phyloP scores from a whole-genome alignment of 768 basidiomycete species.

The Kondoa subrosea region DNA sequence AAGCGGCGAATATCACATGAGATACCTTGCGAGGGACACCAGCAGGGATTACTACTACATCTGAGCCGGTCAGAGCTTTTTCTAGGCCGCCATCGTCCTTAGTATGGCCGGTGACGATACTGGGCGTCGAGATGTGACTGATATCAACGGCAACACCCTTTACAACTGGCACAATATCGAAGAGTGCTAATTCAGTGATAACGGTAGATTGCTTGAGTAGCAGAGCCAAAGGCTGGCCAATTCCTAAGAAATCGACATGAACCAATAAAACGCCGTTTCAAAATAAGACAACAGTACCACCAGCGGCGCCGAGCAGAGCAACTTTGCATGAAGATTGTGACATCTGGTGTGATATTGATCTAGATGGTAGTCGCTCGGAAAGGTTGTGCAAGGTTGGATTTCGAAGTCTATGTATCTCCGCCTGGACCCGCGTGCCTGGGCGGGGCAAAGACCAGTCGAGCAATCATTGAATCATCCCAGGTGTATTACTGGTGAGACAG shows the following conservation, averaged over 20 bases:
- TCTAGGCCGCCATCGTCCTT: slow-evolving; percentile 59
- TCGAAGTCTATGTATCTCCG: neutral
- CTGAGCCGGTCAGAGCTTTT: slow-evolving; percentile 65
- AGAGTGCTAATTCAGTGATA: slow-evolving; percentile 68
- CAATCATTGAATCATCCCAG: neutral
- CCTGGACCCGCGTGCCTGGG: neutral
- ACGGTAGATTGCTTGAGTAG: slow-evolving; percentile 71
- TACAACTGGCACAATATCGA: slow-evolving; percentile 69
- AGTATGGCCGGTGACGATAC: slow-evolving; percentile 66
- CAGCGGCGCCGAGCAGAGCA: slow-evolving; percentile 1
- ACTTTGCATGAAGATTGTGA: neutral
- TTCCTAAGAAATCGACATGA: neutral
- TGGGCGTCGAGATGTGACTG: slow-evolving; percentile 71
- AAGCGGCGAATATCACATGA: slow-evolving; percentile 10
- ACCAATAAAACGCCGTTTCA: neutral
- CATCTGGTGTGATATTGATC: neutral
- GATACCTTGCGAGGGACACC: slow-evolving; percentile 76
- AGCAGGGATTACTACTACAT: slow-evolving; percentile 86
- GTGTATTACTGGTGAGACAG: neutral
- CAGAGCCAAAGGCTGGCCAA: slow-evolving; percentile 80
- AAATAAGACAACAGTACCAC: neutral
- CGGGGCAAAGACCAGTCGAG: neutral
- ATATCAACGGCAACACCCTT: slow-evolving; percentile 92
- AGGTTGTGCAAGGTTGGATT: neutral
- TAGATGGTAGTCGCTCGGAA: neutral